Evolutionary conservation across 2,329 filamentous ascomycete genomes (phyloP), one percentile per base, ranked within the genome.

Genomic region (Penicillium sp.): DNA sequence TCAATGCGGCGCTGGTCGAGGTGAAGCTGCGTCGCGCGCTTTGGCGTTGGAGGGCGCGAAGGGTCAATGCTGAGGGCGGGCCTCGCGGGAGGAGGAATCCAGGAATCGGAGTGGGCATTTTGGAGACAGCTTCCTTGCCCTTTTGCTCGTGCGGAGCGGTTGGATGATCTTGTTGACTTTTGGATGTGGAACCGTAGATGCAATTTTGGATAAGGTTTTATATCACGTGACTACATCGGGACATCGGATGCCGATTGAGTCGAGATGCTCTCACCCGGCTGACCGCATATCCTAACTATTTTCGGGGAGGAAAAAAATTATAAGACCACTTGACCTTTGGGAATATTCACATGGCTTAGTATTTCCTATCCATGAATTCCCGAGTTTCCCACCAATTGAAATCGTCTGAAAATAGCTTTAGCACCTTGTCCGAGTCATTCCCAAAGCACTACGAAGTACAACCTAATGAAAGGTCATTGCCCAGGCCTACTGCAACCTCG

Each of bases 61-160:
- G 59, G 39, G 59, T 59, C 39, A 57, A 57, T 19, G 60, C 44
- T 48, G 67, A 62, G 19, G 64, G 65, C 22, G 70, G 59, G 38
- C 78, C 75, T 53, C 81, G 77, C 4, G 83, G 83, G 35, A 87
- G 76, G n/a, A 87, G 77, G 64, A 86, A 86, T 41, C 77, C 77
- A 28, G 83, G 83, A 54, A 86, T 84, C 49, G 61, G 40, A 8
- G 57, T 41, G 38, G 58, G 53, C 58, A 61, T 61, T 26, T 24
- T 39, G 54, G 19, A 12, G 3, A 12, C 26, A 12, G 4, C 1
- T 21, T 40, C 13, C 8, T 17, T 28, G 29, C 13, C 17, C 29
- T 28, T 17, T 24, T 22, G 28, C 15, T 15, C 15, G 12, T 24
- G 28, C 35, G 22, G 37, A 41, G 43, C 32, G 45, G 53, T 48